Evolutionary conservation across 805 yeast species (phyloP), one percentile per base, ranked within the genome.

Genomic region (Metschnikowia chrysomelidarum): DNA sequence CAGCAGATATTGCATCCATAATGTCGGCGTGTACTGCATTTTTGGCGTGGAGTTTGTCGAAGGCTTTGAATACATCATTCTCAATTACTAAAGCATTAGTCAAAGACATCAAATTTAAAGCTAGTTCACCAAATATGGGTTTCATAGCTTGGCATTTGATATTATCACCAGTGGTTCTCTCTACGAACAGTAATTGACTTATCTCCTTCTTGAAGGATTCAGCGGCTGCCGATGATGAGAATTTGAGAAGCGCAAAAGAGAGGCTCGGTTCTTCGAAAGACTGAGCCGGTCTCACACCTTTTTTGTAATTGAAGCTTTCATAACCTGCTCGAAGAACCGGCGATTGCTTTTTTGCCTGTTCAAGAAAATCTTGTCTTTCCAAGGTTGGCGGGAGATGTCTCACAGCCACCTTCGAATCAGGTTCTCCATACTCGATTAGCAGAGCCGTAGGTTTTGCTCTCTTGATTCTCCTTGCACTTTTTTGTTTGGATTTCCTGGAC

Each of bases 371-470:
- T 1, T 24, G 32, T 15, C 44, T 32, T 4, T 27, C 34, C 6
- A 56, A 43, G 8, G 30, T 35, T 6, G 59, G 32, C 60, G 73
- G 43, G 30, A 56, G 37, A 29, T 55, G 27, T 24, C 51, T 35
- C 12, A 49, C 42, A 15, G 36, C 36, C 30, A 47, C 44, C n/a
- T 40, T 43, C 11, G 40, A 19, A 12, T 38, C 44, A 3, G 52
- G 52, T n/a, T 40, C 31, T 20, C 46, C 50, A 22, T 41, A 46
- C 2, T 38, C 40, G 19, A 43, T 33, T 28, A 38, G 26, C 34
- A 25, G 34, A n/a, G 9, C 24, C 23, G 18, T 10, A 15, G 4
- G n/a, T n/a, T n/a, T n/a, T n/a, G n/a, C 14, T 27, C 12, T 14
- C 27, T 13, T 7, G 24, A 28, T 27, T 31, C 29, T 8, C 28